A percentile compares a stretch with the other conserved stretches of the same genome.
These are phyloP conservation scores for Trichoderma oligosporum DNA, from an alignment of 2,329 filamentous ascomycete genomes.

Conservation along the genomic window DNA sequence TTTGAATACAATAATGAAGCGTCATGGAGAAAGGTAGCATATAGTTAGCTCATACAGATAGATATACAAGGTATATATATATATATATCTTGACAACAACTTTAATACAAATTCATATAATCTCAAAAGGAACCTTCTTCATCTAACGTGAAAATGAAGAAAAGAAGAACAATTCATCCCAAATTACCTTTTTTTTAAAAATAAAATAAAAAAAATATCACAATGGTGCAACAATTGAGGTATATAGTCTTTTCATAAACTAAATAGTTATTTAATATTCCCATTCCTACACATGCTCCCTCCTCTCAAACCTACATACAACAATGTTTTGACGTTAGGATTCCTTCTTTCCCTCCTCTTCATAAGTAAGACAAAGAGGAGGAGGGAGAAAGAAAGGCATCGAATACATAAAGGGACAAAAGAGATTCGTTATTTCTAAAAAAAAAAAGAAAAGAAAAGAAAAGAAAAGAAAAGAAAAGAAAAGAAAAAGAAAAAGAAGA, in stretches of 20 bases:
- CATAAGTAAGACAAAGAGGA: background rate
- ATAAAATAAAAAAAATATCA: too few relatives aligned
- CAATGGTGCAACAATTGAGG: background rate
- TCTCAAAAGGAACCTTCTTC: too few relatives aligned
- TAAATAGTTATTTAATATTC: background rate
- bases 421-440: slow-evolving; percentile 17
- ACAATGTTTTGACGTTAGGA: background rate
- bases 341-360: background rate
- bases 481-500: background rate
- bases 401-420: slow-evolving; percentile 10
- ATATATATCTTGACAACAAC: background rate
- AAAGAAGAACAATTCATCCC: too few relatives aligned
- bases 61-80: background rate
- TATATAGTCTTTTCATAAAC: background rate
- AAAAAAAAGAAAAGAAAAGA: background rate
- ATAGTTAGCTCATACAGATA: background rate
- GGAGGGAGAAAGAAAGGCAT: background rate
- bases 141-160: background rate
- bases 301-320: background rate
- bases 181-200: too few relatives aligned
- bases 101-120: background rate
- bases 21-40: background rate
- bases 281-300: background rate
- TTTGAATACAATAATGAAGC: background rate
- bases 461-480: background rate